Evolutionary conservation across 306 rosid genomes (phyloP), one percentile per base, ranked within the genome.

Genomic region (Carpinus viminea): DNA sequence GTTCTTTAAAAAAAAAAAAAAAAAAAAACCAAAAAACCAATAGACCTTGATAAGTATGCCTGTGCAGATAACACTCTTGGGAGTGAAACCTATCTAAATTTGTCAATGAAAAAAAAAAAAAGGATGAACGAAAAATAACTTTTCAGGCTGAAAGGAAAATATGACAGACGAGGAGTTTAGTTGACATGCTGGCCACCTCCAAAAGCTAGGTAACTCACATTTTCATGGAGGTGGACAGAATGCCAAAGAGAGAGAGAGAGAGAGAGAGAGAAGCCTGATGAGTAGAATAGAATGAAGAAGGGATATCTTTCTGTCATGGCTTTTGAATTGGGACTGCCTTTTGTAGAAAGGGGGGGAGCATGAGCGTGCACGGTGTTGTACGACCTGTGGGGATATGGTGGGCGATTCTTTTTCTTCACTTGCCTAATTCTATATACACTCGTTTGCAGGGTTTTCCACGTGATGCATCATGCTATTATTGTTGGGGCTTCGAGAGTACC

Each of bases 161-260:
- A 21, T 11, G 65, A 57, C 36, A 3, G 34, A 20, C 15, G 24
- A 20, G 65, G 12, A 11, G n/a, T 57, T 57, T 57, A 21, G 13
- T 91, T 91, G 96, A 92, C 96, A 91, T 91, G 87, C 93, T 91
- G 96, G 89, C 96, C 93, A 76, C 93, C 96, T 91, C 93, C 91
- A 24, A 50, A 8, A 1, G 26, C 60, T 21, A 24, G 26, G 9
- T 3, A 2, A 17, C 7, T 15, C 24, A 62, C 8, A 8, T 12
- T 68, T 68, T 36, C 20, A 55, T 72, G 95, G 96, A 88, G 96
- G 85, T 68, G 93, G 89, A 78, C 85, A 84, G 85, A 71, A 52
- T 83, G 93, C 61, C 92, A 86, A 89, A 57, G 62, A 56, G 62
- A 56, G 59, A 53, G 56, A 52, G 57, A 53, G 57, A 53, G 21